Evolutionary conservation across 169 alveolate species (phyloP).

Genomic region (Cryptosporidium baileyi): DNA sequence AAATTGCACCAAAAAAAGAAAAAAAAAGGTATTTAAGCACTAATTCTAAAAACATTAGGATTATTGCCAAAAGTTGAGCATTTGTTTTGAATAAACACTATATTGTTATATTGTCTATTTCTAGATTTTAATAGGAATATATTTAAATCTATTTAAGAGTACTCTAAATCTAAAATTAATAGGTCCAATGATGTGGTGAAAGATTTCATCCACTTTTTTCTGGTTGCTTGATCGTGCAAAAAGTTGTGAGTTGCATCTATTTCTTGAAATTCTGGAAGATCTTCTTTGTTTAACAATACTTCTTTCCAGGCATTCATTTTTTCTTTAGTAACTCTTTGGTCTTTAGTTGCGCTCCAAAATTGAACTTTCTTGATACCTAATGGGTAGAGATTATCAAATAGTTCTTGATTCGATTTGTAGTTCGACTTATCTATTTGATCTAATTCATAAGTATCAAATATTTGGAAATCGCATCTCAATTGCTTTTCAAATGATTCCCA

Average conservation of each 20-base stretch:
- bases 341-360: conserved; percentile 54
- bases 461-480: conserved; percentile 33
- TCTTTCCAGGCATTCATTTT: conserved; percentile 31
- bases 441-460: conserved; percentile 35
- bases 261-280: not conserved
- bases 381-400: conserved; percentile 1
- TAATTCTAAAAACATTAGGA: conserved; percentile 8
- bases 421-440: not conserved
- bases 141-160: not conserved
- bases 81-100: not conserved
- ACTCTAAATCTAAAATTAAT: conserved; percentile 36
- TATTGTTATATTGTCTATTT: not conserved
- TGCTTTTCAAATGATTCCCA: conserved; percentile 57
- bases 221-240: conserved; percentile 26
- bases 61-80: conserved; percentile 1
- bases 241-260: conserved; percentile 40
- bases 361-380: conserved; percentile 28
- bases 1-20: no score
- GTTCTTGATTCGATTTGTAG: not conserved
- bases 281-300: not conserved
- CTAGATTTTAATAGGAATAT: not conserved
- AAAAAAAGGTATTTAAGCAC: no score
- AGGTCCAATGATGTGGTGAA: conserved; percentile 3
- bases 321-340: not conserved
- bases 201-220: conserved; percentile 45